Evolutionary conservation across 331 rosid genomes (phyloP).

Genomic region (Erythrophleum ivorense): DNA sequence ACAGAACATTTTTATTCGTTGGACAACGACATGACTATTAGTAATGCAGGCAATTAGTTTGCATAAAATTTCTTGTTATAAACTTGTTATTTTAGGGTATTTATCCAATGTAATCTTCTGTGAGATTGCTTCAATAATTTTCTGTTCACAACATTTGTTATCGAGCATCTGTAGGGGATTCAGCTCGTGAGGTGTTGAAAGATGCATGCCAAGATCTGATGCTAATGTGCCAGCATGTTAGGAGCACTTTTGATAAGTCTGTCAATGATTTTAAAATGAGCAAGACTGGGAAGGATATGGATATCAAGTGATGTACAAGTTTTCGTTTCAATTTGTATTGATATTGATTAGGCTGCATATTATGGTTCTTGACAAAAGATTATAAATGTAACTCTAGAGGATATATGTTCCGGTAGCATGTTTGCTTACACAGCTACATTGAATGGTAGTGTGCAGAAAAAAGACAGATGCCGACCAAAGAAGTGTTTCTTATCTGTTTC

Average conservation of each 20-base stretch:
- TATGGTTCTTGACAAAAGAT: not conserved
- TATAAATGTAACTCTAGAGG: not conserved
- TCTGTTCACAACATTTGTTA: not conserved
- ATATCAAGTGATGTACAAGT: conserved; percentile 33
- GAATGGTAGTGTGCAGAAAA: not conserved
- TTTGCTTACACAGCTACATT: not conserved
- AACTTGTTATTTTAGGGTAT: not conserved
- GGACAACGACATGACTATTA: not conserved
- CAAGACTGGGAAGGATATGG: conserved; percentile 47
- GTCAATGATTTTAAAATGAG: conserved; percentile 62
- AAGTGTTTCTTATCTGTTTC: not conserved
- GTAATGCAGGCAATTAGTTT: not conserved
- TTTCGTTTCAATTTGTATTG: not conserved
- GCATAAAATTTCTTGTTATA: not conserved
- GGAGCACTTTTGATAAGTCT: conserved; percentile 66
- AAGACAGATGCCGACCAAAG: not conserved
- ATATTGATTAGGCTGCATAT: not conserved
- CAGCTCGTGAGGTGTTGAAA: conserved; percentile 68
- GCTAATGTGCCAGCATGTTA: conserved; percentile 75
- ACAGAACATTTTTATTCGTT: not conserved
- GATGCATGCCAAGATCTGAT: conserved; percentile 84
- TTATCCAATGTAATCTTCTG: not conserved
- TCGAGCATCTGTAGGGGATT: conserved; percentile 61
- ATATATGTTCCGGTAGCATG: not conserved
- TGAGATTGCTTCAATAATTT: not conserved